These are phyloP conservation scores for Albatrellus ellisii DNA, from an alignment of 768 basidiomycete genomes.

Conservation along the genomic window DNA sequence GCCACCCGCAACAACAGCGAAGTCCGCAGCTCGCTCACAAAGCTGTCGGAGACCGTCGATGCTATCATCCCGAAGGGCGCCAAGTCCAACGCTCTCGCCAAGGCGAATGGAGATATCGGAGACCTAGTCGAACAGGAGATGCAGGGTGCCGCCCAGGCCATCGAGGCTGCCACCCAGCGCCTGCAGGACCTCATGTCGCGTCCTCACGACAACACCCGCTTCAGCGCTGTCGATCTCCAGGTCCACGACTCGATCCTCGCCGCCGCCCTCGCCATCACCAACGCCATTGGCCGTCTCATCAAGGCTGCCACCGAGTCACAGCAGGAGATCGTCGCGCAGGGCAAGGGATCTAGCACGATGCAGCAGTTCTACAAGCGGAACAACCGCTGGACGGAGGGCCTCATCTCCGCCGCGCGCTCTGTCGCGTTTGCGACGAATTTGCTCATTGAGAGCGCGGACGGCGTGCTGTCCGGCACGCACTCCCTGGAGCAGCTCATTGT, in stretches of 20 bases:
- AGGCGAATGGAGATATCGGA: conserved; percentile 85
- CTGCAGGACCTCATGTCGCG: conserved; percentile 86
- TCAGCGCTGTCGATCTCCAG: conserved; percentile 84
- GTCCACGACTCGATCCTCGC: conserved; percentile 96
- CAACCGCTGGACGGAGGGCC: conserved; percentile 99
- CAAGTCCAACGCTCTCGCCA: conserved; percentile 52
- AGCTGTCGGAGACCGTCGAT: conserved; percentile 82
- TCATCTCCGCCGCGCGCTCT: conserved; percentile 94
- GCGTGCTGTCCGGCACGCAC: conserved; percentile 92
- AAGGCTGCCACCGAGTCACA: conserved; percentile 96
- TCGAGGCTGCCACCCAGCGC: conserved; percentile 84
- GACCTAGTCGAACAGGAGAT: conserved; percentile 96
- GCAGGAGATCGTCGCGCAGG: conserved; percentile 94
- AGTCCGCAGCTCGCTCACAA: conserved; percentile 65
- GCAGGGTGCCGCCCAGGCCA: conserved; percentile 83
- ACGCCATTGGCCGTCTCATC: conserved; percentile 88
- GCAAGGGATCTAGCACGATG: conserved; percentile 79
- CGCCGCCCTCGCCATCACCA: conserved; percentile 91
- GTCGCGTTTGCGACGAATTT: conserved; percentile 94
- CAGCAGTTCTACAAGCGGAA: conserved; percentile 99
- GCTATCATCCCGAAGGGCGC: conserved; percentile 67
- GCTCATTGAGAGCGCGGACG: conserved; percentile 95
- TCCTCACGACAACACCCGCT: conserved; percentile 76
- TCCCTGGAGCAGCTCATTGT: conserved; percentile 98
- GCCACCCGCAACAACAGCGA: conserved; percentile 86